phyloP scores from a whole-genome alignment of 805 yeast genomes.

The Kregervanrija fluxuum region DNA sequence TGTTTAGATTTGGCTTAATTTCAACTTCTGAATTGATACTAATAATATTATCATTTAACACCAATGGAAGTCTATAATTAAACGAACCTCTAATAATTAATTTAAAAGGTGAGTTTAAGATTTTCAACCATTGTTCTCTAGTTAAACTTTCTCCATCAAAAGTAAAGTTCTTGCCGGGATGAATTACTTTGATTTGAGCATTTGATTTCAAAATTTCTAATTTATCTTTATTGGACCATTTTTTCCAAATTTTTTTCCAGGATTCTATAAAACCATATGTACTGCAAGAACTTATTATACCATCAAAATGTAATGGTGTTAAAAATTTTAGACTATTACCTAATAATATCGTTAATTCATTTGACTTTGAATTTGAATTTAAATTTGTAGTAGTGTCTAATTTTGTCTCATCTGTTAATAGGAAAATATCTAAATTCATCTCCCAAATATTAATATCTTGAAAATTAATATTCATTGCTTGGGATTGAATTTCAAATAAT shows the following conservation, averaged over 20 bases:
- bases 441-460: constrained; percentile 27
- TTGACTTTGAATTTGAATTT: background rate
- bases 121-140: constrained; percentile 24
- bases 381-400: background rate
- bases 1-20: constrained; percentile 8
- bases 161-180: constrained; percentile 23
- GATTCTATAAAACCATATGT: constrained; percentile 6
- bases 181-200: constrained; percentile 26
- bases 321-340: constrained; percentile 25
- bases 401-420: constrained; percentile 19
- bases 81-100: constrained; percentile 28
- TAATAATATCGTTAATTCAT: constrained; percentile 25
- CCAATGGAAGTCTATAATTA: constrained; percentile 24
- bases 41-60: constrained; percentile 19
- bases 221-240: constrained; percentile 15
- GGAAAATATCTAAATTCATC: constrained; percentile 27
- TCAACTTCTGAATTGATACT: constrained; percentile 24
- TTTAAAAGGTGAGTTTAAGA: constrained; percentile 22
- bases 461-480: constrained; percentile 22
- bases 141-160: constrained; percentile 18
- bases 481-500: constrained; percentile 24
- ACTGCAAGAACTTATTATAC: constrained; percentile 15
- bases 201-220: constrained; percentile 9
- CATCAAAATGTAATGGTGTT: constrained; percentile 26
- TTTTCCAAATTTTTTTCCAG: constrained; percentile 16